Evolutionary conservation across 2,329 filamentous ascomycete species (phyloP), one percentile per base, ranked within the genome.

Genomic region (Pestalotiopsis sp.): DNA sequence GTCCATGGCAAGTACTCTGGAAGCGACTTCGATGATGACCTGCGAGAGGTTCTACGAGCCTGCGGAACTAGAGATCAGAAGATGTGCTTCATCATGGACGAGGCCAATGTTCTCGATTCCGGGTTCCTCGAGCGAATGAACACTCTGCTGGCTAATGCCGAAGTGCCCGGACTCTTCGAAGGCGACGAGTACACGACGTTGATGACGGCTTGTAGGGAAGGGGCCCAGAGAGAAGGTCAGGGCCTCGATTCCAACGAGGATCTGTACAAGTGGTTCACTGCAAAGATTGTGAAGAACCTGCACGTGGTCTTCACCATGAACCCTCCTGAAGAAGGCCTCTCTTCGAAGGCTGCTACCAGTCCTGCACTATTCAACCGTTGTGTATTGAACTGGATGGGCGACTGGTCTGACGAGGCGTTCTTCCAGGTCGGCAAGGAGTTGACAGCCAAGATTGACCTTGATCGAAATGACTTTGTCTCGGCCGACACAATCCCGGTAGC

Each of bases 251-350:
- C 96, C 1, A 95, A 97, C 74, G 97, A 99, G 83, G 96, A 99
- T 81, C 86, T 99, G n/a, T 99, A 99, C 87, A 98, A 98, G 83
- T 99, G 96, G 96, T 99, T 99, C 83, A 99, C 97, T 0, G 93
- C 97, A 76, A 96, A 99, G 80, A 98, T 99, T 76, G 93, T 99
- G 79, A 97, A 97, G 85, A 99, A 99, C 77, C 84, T 99, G 56
- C 96, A 99, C 77, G 96, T 99, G 62, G 96, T 99, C 25, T 99
- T 99, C 80, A 99, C 96, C 3, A 99, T 99, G 96, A 99, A 99
- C 80, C 96, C 96, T 14, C 97, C 96, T 0, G 94, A 98, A 77
- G 96, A 96, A 74, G 95, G 96, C 0, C 84, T 99, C 9, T 96
- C 93, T 1, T 97, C 94, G 39, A 98, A 98, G 84, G 96, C 96